Evolutionary conservation across 2,329 filamentous ascomycete genomes (phyloP).

Genomic region (Aspergillus phoenicis): DNA sequence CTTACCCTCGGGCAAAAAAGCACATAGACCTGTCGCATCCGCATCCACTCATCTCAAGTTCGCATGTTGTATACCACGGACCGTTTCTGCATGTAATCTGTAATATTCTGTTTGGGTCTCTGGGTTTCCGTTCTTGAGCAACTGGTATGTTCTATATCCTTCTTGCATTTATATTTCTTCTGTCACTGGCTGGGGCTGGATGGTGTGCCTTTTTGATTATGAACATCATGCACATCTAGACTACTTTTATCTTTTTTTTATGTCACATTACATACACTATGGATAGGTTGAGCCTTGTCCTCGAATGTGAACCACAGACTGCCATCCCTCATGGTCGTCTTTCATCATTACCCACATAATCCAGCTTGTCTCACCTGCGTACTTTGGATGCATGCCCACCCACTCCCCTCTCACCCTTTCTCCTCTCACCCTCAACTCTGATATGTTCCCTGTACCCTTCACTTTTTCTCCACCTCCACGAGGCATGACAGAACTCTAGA

Average conservation of each 20-base stretch:
- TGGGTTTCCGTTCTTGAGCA: slow-evolving; percentile 13
- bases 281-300: slow-evolving; percentile 8
- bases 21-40: slow-evolving; percentile 19
- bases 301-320: not conserved
- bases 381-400: not conserved
- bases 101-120: slow-evolving; percentile 19
- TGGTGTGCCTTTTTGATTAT: slow-evolving; percentile 7
- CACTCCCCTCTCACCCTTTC: not conserved
- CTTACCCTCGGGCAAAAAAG: slow-evolving; percentile 14
- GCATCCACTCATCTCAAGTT: slow-evolving; percentile 7
- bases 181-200: not conserved
- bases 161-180: slow-evolving; percentile 4
- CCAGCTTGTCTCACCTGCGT: not conserved
- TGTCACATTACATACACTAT: slow-evolving; percentile 1
- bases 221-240: slow-evolving; percentile 12
- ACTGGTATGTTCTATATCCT: slow-evolving; percentile 19
- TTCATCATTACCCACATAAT: not conserved
- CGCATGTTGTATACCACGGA: slow-evolving; percentile 6
- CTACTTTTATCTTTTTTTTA: not conserved
- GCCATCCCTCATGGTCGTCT: not conserved
- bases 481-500: not conserved
- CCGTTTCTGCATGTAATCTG: slow-evolving; percentile 23
- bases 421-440: not conserved
- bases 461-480: not conserved
- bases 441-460: not conserved